phyloP scores from a whole-genome alignment of 2,329 filamentous ascomycete species.

The Penicillium freii region DNA sequence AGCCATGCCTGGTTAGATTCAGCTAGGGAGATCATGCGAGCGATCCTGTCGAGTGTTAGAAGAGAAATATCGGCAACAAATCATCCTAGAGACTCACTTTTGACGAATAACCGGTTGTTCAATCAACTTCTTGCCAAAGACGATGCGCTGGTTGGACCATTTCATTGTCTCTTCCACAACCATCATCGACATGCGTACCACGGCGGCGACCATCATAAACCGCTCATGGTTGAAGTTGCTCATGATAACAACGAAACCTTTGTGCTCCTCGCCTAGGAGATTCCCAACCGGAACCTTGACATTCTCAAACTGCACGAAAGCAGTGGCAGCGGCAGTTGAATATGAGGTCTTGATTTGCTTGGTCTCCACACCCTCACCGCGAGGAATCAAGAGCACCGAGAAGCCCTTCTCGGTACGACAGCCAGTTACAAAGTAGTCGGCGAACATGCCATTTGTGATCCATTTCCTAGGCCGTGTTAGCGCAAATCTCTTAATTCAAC shows the following conservation, averaged over 20 bases:
- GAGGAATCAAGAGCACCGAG: constrained; percentile 71
- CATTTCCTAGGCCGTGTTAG: constrained; percentile 66
- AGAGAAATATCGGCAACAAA: not conserved
- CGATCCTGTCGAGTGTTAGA: constrained; percentile 53
- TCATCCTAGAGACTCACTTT: constrained; percentile 55
- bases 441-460: constrained; percentile 79
- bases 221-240: constrained; percentile 88
- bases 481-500: not conserved
- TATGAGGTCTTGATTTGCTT: constrained; percentile 66
- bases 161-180: constrained; percentile 82
- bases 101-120: constrained; percentile 78
- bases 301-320: constrained; percentile 79
- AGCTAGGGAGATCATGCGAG: constrained; percentile 79
- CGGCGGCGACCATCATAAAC: constrained; percentile 69
- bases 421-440: constrained; percentile 79
- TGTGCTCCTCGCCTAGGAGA: constrained; percentile 76
- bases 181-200: constrained; percentile 63
- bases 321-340: constrained; percentile 73
- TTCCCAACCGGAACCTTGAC: constrained; percentile 80
- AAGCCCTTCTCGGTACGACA: constrained; percentile 78
- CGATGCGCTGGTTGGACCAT: constrained; percentile 82
- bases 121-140: constrained; percentile 78
- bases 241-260: constrained; percentile 80
- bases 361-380: constrained; percentile 66
- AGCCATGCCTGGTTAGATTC: constrained; percentile 86